phyloP scores from a whole-genome alignment of 768 basidiomycete genomes.

The Pulveroboletus sp. region DNA sequence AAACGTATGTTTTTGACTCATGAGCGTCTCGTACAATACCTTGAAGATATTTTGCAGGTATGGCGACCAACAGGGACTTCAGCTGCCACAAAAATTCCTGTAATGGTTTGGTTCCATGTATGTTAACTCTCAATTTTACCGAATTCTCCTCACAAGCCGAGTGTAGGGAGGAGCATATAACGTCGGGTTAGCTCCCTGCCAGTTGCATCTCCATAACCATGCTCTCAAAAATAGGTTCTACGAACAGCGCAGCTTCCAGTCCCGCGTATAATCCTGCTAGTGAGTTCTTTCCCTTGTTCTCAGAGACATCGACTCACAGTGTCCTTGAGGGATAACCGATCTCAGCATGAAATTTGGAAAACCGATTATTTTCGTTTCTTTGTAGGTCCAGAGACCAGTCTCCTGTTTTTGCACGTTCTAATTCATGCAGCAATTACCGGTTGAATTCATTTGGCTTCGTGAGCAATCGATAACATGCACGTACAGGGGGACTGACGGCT shows the following conservation, averaged over 20 bases:
- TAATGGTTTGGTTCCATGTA: conserved; percentile 21
- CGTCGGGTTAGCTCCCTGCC: conserved; percentile 1
- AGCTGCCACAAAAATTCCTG: conserved; percentile 6
- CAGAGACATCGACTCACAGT: background rate
- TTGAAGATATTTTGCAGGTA: conserved; percentile 4
- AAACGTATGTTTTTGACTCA: conserved; percentile 32
- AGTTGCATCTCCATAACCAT: background rate
- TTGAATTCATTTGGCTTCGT: conserved; percentile 19
- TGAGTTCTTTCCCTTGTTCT: background rate
- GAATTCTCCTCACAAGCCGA: background rate
- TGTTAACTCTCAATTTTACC: background rate
- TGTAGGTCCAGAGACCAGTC: conserved; percentile 1
- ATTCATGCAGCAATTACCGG: conserved; percentile 12
- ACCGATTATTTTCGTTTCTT: conserved; percentile 16
- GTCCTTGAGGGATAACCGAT: conserved; percentile 8
- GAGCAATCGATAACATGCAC: background rate
- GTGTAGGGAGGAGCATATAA: conserved; percentile 14
- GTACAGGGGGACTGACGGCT: conserved; percentile 7
- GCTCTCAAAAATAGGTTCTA: background rate
- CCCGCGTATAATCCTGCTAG: conserved; percentile 14
- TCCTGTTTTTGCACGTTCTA: background rate
- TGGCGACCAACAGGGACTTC: conserved; percentile 14
- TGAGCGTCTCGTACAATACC: background rate
- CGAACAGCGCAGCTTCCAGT: conserved; percentile 13
- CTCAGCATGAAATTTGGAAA: conserved; percentile 6